A percentile compares a stretch with the other conserved stretches of the same genome.
Conservation (phyloP, 345 rosid species). For the Citrus medica region DNA sequence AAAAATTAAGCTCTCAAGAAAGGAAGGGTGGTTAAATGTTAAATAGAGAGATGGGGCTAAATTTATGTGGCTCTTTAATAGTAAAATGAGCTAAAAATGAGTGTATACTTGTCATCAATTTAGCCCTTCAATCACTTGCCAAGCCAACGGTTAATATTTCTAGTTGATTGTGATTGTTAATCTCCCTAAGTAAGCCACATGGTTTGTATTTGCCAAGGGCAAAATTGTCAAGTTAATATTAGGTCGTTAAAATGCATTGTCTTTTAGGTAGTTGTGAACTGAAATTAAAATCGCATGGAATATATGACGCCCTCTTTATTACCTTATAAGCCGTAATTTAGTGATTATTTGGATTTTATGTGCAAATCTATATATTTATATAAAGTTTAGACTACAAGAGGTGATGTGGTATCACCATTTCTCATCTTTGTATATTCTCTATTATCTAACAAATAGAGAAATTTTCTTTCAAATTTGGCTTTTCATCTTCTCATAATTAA, state of each 20-base stretch:
- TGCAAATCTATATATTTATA: no score
- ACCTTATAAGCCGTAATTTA: no score
- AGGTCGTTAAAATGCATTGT: conserved; percentile 12
- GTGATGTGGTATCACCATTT: no score
- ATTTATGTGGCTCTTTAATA: neutral
- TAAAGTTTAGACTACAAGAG: no score
- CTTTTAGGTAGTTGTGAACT: neutral
- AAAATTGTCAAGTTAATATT: conserved; percentile 13
- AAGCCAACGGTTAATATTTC: conserved; percentile 24
- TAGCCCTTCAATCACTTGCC: conserved; percentile 14
- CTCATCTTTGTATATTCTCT: no score
- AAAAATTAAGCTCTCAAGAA: conserved; percentile 3
- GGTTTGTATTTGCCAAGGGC: neutral
- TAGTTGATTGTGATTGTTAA: conserved; percentile 22
- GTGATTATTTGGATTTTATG: no score
- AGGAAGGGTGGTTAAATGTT: conserved; percentile 14
- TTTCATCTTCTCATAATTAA: no score
- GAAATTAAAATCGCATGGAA: conserved; percentile 5
- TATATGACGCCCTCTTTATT: neutral
- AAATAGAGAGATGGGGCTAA: conserved; percentile 4
- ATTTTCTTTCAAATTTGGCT: no score
- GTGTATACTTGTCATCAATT: conserved; percentile 27
- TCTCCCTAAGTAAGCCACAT: conserved; percentile 5
- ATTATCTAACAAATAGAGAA: no score
- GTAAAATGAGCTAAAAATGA: neutral